A percentile compares a stretch with the other conserved stretches of the same genome.
Evolutionary conservation across 2,329 filamentous ascomycete genomes (phyloP).

Genomic region (Pseudocercospora musae): DNA sequence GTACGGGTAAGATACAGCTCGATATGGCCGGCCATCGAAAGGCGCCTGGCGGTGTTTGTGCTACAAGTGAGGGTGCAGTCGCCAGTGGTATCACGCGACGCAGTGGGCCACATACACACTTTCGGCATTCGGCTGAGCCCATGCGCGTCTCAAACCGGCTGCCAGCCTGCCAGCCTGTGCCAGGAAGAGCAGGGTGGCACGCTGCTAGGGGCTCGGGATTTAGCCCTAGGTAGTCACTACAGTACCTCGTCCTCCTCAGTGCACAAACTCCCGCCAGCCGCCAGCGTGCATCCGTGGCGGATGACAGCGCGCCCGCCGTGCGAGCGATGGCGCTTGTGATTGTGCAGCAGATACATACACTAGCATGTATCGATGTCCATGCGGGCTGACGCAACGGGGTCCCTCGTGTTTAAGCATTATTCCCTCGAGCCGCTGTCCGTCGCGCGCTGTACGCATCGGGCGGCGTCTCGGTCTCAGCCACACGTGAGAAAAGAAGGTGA

Average conservation of each 20-base stretch:
- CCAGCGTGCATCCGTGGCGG: neutral
- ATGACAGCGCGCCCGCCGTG: neutral
- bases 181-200: neutral
- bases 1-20: neutral
- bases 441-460: neutral
- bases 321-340: neutral
- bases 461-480: neutral
- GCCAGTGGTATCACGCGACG: neutral
- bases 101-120: neutral
- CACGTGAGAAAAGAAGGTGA: neutral
- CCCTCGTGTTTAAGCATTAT: neutral
- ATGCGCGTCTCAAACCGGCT: neutral
- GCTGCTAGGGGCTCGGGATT: neutral
- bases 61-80: neutral
- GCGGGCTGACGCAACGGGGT: neutral
- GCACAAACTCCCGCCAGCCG: neutral
- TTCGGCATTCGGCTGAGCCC: conserved; percentile 1
- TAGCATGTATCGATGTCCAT: neutral
- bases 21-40: neutral
- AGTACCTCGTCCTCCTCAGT: too few species aligned
- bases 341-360: neutral
- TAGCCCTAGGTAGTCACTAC: too few species aligned
- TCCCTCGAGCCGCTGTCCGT: neutral
- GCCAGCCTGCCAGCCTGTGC: too few species aligned
- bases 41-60: neutral